Evolutionary conservation across 2,329 filamentous ascomycete species (phyloP), one percentile per base, ranked within the genome.

Genomic region (Pseudogymnoascus sp.): DNA sequence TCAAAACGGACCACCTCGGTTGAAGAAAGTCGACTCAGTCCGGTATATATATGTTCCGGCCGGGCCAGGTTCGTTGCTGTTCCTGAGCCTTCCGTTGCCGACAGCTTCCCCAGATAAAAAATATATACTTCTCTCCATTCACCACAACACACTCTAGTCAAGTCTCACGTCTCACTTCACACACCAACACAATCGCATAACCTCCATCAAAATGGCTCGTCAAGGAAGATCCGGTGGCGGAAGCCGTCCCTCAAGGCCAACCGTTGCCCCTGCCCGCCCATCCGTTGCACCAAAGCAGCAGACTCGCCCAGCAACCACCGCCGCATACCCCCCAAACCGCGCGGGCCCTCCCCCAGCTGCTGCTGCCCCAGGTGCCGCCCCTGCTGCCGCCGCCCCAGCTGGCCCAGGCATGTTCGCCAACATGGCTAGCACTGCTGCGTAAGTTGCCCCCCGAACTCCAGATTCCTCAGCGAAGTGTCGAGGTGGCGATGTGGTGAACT

Each of bases 361-460:
- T 59, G 66, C 68, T 59, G 64, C 67, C 61, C 78, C 74, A 67
- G 50, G 1, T 21, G 50, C 50, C 6, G 50, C 50, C 29, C 50
- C 50, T 56, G 50, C 29, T 6, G 50, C 50, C 7, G 50, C 50
- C 17, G 50, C 72, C 74, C 65, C 78, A 69, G 61, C 50, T 33
- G 90, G 92, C 29, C 88, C 91, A 4, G 93, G 95, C 67, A 83
- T 99, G 10, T 91, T 99, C 70, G 93, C 91, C 65, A 91, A 97
- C 83, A 97, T 99, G 90, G 95, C 95, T 69, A 92, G 88, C 75
- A 99, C 95, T 64, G 95, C 95, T 76, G 95, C 95, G 93, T 97
- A 88, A 81, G 92, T 87, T 59, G 56, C 29, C n/a, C 26, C 13
- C 42, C 46, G 46, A 19, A 19, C n/a, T 21, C 26, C 26, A 9